Conservation (phyloP, 1,284 basidiomycete species). For the Xanthoconium separans region DNA sequence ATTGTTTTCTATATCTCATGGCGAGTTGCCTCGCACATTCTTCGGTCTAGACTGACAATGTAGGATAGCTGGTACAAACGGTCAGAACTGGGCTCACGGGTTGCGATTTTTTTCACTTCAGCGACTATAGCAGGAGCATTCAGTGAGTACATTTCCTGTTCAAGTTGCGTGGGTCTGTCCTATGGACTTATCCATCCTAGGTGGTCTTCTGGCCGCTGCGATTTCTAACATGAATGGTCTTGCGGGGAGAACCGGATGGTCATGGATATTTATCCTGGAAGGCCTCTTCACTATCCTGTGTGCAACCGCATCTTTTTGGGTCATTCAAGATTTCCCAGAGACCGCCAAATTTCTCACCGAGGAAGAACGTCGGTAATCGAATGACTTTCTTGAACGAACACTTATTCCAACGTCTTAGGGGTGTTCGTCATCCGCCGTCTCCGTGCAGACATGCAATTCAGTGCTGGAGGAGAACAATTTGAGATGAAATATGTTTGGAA, state of each 20-base stretch:
- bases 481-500: conserved; percentile 46
- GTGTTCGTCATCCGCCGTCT: conserved; percentile 48
- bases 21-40: conserved; percentile 27
- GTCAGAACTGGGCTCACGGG: conserved; percentile 57
- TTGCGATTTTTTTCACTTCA: conserved; percentile 67
- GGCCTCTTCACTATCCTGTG: conserved; percentile 65
- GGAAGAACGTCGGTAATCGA: conserved; percentile 40
- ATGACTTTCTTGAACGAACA: background rate
- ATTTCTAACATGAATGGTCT: conserved; percentile 70
- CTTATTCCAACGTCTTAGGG: conserved; percentile 26
- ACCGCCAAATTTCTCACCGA: conserved; percentile 55
- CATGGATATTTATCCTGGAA: conserved; percentile 75
- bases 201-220: conserved; percentile 61
- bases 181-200: conserved; percentile 25
- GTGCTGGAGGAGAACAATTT: conserved; percentile 50
- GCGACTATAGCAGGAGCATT: conserved; percentile 71
- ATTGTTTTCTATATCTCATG: conserved; percentile 57
- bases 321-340: conserved; percentile 60
- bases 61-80: conserved; percentile 55
- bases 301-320: conserved; percentile 51
- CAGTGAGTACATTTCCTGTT: conserved; percentile 38
- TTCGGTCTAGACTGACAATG: conserved; percentile 2
- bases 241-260: conserved; percentile 51
- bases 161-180: background rate
- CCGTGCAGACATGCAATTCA: conserved; percentile 47